Evolutionary conservation across 306 rosid genomes (phyloP), one percentile per base, ranked within the genome.

Genomic region (Cucurbita maxima): DNA sequence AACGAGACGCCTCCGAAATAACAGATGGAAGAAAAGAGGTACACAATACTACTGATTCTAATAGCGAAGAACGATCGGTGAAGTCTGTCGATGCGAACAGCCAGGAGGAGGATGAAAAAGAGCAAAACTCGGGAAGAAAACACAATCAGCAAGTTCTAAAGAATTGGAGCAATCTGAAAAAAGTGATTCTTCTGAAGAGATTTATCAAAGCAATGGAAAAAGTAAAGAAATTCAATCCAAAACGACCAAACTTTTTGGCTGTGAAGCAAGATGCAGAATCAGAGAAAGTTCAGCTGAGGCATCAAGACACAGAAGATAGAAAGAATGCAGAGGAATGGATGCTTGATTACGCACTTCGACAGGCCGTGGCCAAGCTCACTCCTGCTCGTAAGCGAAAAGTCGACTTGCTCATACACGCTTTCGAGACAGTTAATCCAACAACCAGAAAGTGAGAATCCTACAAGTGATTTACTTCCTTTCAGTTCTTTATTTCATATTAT

Each of bases 261-360:
- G 20, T 73, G 44, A 86, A 82, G 82, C 73, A 79, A 62, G 87
- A 81, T 66, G 51, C 85, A 8, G 91, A 89, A 85, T 79, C 84
- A 34, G 96, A 91, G 47, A 88, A 83, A 2, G 96, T 89, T 76
- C 41, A 72, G 53, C 64, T 95, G 73, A 91, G 85, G 91, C 96
- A 82, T 73, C 91, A 79, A 76, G 87, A 73, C 76, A 74, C 75
- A 79, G 95, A 75, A 36, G 96, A 79, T 66, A 88, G 88, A 79
- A 91, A 82, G 82, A 89, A 87, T 19, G 78, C 96, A 5, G 96
- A 88, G 84, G 99, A 95, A 79, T 95, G 97, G 97, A 89, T 91
- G 99, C 96, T 95, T 73, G 99, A 95, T 80, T 78, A 85, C 71
- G 99, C 99, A 47, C 87, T 95, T 79, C 83, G 86, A 82, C 90